Conservation (phyloP, 2,329 filamentous ascomycete genomes). For the Colletotrichum sp. region DNA sequence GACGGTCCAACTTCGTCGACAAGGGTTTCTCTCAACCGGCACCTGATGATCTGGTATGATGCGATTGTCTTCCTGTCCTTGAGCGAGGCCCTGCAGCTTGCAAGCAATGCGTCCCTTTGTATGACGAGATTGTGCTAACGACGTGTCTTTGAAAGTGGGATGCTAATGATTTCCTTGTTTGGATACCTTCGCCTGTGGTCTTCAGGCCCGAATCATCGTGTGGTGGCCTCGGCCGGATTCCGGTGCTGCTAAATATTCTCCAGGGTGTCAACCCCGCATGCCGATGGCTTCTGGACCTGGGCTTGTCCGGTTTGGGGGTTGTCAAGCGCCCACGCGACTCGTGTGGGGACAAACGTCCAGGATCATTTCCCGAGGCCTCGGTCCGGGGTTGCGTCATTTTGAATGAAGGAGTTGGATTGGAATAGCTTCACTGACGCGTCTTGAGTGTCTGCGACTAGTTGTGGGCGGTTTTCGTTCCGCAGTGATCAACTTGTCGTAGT, state of each 20-base stretch:
- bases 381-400: neutral
- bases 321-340: neutral
- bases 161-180: conserved; percentile 1
- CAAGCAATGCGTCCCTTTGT: neutral
- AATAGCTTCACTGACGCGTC: neutral
- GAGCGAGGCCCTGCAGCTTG: neutral
- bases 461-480: neutral
- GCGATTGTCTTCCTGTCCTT: neutral
- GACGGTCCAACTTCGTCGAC: neutral
- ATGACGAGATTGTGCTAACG: neutral
- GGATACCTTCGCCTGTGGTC: neutral
- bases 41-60: neutral
- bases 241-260: conserved; percentile 1
- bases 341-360: neutral
- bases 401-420: neutral
- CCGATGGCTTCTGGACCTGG: neutral
- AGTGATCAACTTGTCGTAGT: neutral
- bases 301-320: neutral
- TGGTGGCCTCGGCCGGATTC: neutral
- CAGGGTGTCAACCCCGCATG: conserved; percentile 6
- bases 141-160: neutral
- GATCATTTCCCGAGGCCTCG: neutral
- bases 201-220: neutral
- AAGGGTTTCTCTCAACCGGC: neutral
- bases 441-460: neutral